phyloP scores from a whole-genome alignment of 129 eudicot species.

The Glebionis coronaria region DNA sequence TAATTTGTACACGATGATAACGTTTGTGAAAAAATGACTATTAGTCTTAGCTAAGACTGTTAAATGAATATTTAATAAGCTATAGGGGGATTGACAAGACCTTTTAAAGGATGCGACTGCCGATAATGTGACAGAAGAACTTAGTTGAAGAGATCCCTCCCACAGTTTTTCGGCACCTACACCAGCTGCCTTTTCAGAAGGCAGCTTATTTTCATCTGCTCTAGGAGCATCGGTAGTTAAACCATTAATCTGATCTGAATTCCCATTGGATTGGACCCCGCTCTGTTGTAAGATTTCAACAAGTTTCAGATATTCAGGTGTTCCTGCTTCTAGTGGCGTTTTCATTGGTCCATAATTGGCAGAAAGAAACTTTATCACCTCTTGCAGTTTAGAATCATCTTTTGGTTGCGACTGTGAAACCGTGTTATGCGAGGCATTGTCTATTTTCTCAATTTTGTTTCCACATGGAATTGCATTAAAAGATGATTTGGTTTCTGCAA shows the following conservation, averaged over 20 bases:
- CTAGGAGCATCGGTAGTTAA: slow-evolving; percentile 12
- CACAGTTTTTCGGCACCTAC: slow-evolving; percentile 48
- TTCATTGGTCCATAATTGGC: slow-evolving; percentile 27
- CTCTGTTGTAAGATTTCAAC: slow-evolving; percentile 32
- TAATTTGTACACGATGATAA: neutral
- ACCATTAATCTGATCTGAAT: slow-evolving; percentile 15
- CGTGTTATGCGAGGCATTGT: no score
- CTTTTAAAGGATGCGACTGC: slow-evolving; percentile 66
- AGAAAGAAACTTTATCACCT: slow-evolving; percentile 19
- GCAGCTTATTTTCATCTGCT: slow-evolving; percentile 24
- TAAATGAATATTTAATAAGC: slow-evolving; percentile 19
- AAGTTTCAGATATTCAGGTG: slow-evolving; percentile 30
- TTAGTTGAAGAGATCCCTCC: slow-evolving; percentile 76
- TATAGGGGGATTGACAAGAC: slow-evolving; percentile 35
- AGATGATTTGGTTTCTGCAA: slow-evolving; percentile 14
- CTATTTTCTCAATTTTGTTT: neutral
- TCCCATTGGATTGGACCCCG: slow-evolving; percentile 21
- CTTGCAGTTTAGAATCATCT: slow-evolving; percentile 27
- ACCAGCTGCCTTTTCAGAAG: slow-evolving; percentile 26
- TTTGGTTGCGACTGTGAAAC: neutral
- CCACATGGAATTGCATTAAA: neutral
- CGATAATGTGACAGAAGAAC: slow-evolving; percentile 55
- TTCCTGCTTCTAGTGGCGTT: slow-evolving; percentile 23
- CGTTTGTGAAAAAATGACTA: slow-evolving; percentile 16
- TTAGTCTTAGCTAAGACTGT: slow-evolving; percentile 14